Evolutionary conservation across 305 asterid genomes (phyloP).

Genomic region (Solanum hybrid): DNA sequence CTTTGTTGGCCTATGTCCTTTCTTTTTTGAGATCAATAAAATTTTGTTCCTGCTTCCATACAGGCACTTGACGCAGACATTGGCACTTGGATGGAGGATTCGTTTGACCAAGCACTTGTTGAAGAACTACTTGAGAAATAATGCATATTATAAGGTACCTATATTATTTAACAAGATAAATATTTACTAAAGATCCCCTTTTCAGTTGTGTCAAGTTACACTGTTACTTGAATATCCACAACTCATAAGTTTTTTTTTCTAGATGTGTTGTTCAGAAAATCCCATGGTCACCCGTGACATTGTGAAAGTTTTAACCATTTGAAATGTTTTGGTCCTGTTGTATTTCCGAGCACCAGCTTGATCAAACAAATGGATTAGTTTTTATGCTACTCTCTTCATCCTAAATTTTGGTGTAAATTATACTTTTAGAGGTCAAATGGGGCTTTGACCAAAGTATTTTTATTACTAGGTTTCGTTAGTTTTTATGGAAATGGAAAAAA

Average conservation of each 20-base stretch:
- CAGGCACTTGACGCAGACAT: conserved; percentile 81
- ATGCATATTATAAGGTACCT: conserved; percentile 88
- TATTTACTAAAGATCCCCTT: background rate
- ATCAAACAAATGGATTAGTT: background rate
- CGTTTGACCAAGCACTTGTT: conserved; percentile 88
- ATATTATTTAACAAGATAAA: background rate
- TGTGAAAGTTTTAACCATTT: background rate
- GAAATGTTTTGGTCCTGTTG: background rate
- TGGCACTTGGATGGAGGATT: conserved; percentile 99
- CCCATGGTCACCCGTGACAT: background rate
- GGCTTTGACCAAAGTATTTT: background rate
- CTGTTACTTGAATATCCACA: background rate
- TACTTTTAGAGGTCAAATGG: background rate
- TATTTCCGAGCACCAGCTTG: background rate
- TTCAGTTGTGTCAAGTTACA: background rate
- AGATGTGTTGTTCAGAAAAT: conserved; percentile 2
- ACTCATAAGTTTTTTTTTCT: conserved; percentile 11
- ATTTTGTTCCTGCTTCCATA: background rate
- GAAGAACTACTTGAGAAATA: conserved; percentile 67
- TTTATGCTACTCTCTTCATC: background rate
- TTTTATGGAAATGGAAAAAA: background rate
- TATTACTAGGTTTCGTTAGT: background rate
- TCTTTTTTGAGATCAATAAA: background rate
- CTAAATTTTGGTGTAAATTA: background rate
- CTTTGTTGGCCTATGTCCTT: background rate